A percentile compares a stretch with the other conserved stretches of the same genome.
Evolutionary conservation across 306 rosid genomes (phyloP).

Genomic region (Bauhinia variegata): DNA sequence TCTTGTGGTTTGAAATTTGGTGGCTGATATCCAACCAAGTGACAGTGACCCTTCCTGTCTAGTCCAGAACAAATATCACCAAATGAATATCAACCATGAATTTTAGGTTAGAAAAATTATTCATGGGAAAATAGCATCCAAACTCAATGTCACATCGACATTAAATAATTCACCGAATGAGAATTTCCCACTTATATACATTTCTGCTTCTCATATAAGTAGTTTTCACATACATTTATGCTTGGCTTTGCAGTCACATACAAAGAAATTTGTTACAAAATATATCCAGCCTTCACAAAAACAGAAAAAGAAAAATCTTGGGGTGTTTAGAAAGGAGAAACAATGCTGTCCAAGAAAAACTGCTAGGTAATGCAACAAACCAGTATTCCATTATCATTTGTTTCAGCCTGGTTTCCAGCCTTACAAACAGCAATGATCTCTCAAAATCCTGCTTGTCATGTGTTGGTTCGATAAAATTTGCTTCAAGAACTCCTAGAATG

Average conservation of each 20-base stretch:
- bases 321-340: slow-evolving; percentile 5
- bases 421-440: slow-evolving; percentile 69
- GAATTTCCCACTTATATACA: background rate
- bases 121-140: slow-evolving; percentile 13
- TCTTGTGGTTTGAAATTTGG: slow-evolving; percentile 39
- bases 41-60: slow-evolving; percentile 80
- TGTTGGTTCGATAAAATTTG: slow-evolving; percentile 93
- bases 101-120: no score
- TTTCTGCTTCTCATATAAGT: slow-evolving; percentile 1
- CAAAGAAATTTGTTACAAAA: slow-evolving; percentile 17
- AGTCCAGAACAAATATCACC: slow-evolving; percentile 45
- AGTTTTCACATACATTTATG: background rate
- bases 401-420: slow-evolving; percentile 81
- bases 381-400: slow-evolving; percentile 79
- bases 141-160: background rate
- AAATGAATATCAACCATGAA: slow-evolving; percentile 31
- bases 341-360: slow-evolving; percentile 11
- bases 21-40: slow-evolving; percentile 70
- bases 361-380: slow-evolving; percentile 51
- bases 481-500: slow-evolving; percentile 83
- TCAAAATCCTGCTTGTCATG: slow-evolving; percentile 99
- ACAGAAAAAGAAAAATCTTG: background rate
- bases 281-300: slow-evolving; percentile 5
- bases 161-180: background rate
- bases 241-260: background rate